Conservation (phyloP, 768 basidiomycete species). For the Boletus sp. region DNA sequence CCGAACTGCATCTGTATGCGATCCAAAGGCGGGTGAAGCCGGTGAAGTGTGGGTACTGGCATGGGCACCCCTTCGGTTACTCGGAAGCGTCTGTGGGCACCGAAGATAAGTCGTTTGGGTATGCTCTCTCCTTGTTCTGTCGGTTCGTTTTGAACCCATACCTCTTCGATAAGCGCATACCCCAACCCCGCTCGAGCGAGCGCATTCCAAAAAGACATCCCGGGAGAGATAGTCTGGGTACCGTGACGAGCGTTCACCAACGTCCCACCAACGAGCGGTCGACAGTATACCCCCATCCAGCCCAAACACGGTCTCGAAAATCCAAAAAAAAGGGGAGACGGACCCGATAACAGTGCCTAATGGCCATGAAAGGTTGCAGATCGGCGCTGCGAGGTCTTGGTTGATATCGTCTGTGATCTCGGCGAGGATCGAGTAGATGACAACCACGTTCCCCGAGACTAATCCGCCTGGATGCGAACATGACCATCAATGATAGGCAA, state of each 20-base stretch:
- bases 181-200: too few species aligned
- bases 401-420: too few species aligned
- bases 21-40: too few species aligned
- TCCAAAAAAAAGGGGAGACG: constrained; percentile 1
- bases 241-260: constrained; percentile 12
- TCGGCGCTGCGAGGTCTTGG: constrained; percentile 53
- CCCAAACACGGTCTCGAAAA: not conserved
- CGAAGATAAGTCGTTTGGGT: not conserved
- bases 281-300: not conserved
- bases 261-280: constrained; percentile 24
- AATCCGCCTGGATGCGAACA: constrained; percentile 44
- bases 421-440: too few species aligned
- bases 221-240: constrained; percentile 14
- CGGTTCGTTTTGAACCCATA: not conserved
- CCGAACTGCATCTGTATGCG: not conserved
- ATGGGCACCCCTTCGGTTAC: constrained; percentile 2
- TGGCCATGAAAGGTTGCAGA: constrained; percentile 58
- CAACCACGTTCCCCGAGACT: constrained; percentile 58
- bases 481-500: not conserved
- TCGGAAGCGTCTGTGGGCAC: constrained; percentile 13
- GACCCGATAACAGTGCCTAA: too few species aligned
- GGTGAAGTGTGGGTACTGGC: not conserved
- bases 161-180: too few species aligned
- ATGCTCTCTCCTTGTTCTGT: not conserved
- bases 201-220: too few species aligned